Evolutionary conservation across 345 rosid species (phyloP).

Genomic region (Xanthoceras sorbifolium): DNA sequence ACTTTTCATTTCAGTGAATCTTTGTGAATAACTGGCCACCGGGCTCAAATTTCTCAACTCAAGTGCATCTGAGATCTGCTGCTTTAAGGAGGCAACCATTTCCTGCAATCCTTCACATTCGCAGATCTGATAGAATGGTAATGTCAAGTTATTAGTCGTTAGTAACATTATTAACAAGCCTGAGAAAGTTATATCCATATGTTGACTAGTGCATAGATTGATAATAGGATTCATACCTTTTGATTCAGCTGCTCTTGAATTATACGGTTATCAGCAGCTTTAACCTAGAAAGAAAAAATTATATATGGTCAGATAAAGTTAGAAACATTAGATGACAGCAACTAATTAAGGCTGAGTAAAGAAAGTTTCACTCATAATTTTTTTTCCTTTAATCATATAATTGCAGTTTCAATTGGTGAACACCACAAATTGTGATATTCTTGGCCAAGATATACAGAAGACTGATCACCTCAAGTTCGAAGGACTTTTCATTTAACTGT

Average conservation of each 20-base stretch:
- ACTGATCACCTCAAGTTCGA: conserved; percentile 83
- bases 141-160: conserved; percentile 27
- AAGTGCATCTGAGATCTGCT: conserved; percentile 65
- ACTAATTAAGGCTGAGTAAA: not conserved
- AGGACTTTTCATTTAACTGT: conserved; percentile 87
- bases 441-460: conserved; percentile 14
- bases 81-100: conserved; percentile 65
- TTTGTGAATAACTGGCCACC: conserved; percentile 40
- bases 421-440: conserved; percentile 3
- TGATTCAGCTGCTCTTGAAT: conserved; percentile 85
- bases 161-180: not conserved
- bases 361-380: conserved; percentile 9
- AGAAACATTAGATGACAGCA: conserved; percentile 1
- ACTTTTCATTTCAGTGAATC: conserved; percentile 38
- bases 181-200: not conserved
- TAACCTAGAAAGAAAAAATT: conserved; percentile 56
- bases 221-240: conserved; percentile 54
- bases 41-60: conserved; percentile 45
- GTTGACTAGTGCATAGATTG: not conserved
- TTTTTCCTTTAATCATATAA: not conserved
- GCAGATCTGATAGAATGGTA: conserved; percentile 50
- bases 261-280: conserved; percentile 86
- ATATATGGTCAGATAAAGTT: conserved; percentile 13
- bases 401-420: conserved; percentile 8
- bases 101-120: conserved; percentile 78